Evolutionary conservation across 2,329 filamentous ascomycete genomes (phyloP).

Genomic region (Akanthomyces muscarius): DNA sequence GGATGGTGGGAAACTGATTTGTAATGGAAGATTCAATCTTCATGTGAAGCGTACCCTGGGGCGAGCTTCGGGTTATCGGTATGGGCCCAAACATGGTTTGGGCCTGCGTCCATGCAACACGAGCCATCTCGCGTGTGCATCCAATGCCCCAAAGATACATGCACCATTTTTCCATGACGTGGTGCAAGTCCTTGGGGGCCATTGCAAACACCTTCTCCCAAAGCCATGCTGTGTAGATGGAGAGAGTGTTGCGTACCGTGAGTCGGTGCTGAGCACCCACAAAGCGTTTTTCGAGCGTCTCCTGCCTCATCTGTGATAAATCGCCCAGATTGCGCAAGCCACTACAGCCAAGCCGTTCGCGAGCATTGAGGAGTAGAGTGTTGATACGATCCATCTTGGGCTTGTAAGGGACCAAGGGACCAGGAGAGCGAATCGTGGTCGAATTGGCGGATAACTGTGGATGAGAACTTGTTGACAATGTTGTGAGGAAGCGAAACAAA

Average conservation of each 20-base stretch:
- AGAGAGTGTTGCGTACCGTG: constrained; percentile 19
- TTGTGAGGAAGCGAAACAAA: neutral
- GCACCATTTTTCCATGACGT: constrained; percentile 11
- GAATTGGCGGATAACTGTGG: neutral
- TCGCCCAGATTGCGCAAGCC: constrained; percentile 22
- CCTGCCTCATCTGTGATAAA: constrained; percentile 25
- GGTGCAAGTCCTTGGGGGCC: neutral
- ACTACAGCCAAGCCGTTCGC: constrained; percentile 23
- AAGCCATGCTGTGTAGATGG: constrained; percentile 29
- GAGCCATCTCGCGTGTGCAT: constrained; percentile 14
- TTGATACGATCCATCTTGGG: constrained; percentile 23
- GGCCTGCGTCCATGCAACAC: neutral
- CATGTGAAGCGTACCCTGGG: neutral
- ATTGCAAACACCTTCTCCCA: constrained; percentile 19
- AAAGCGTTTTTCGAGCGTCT: constrained; percentile 24
- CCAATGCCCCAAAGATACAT: constrained; percentile 13
- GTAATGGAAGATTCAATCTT: neutral
- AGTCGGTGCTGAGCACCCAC: constrained; percentile 15
- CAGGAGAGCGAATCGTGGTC: too few species aligned
- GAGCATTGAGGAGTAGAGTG: constrained; percentile 22
- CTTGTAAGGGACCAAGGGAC: neutral
- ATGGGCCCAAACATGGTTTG: neutral
- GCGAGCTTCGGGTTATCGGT: neutral
- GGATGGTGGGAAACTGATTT: neutral
- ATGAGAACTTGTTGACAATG: neutral